Evolutionary conservation across 129 eudicot genomes (phyloP).

Genomic region (Arctium minus): DNA sequence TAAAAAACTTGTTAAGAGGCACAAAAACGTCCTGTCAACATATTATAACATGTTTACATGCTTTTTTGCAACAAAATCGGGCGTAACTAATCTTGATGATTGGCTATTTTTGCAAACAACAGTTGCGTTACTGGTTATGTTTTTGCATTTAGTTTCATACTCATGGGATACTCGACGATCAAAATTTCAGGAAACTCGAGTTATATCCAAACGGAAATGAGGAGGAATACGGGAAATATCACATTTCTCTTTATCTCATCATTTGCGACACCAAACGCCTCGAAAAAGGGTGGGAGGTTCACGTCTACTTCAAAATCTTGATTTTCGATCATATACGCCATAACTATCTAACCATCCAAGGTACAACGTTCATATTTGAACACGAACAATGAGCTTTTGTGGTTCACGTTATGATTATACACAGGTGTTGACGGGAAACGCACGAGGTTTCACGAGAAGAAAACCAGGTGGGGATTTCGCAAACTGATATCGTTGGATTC

Average conservation of each 20-base stretch:
- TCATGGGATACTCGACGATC: background rate
- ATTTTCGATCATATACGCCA: constrained; percentile 33
- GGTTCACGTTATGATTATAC: background rate
- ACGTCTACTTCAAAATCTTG: constrained; percentile 32
- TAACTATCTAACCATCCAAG: constrained; percentile 37
- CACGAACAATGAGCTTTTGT: background rate
- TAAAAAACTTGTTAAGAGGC: background rate
- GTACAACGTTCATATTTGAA: background rate
- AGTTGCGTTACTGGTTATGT: background rate
- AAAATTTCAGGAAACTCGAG: constrained; percentile 26
- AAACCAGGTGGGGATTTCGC: constrained; percentile 30
- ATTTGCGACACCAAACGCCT: constrained; percentile 24
- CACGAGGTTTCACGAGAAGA: constrained; percentile 31
- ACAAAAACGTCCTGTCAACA: too few relatives aligned
- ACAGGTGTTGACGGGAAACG: constrained; percentile 27
- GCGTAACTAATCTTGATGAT: background rate
- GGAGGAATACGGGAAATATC: constrained; percentile 16
- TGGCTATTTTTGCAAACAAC: background rate
- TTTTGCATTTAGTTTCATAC: background rate
- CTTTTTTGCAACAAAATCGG: too few relatives aligned
- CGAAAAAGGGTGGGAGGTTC: constrained; percentile 28
- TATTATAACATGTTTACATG: too few relatives aligned
- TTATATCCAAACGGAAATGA: constrained; percentile 34
- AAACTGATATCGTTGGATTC: constrained; percentile 33
- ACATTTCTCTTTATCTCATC: constrained; percentile 31